These are phyloP conservation scores for Penicillium sp. DNA, from an alignment of 2,329 filamentous ascomycete genomes.

Conservation along the genomic window DNA sequence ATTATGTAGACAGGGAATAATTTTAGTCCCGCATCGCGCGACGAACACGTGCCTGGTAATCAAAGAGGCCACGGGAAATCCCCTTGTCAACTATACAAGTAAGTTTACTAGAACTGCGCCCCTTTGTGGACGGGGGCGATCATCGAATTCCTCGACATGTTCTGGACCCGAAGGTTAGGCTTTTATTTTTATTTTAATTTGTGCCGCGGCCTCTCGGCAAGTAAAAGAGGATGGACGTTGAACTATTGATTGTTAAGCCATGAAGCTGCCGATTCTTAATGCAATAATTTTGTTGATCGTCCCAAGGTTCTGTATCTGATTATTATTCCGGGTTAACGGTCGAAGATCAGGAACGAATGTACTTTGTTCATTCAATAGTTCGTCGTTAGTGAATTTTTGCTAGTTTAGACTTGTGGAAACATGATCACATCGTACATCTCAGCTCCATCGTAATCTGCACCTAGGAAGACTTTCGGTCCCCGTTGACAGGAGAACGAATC, in stretches of 20 bases:
- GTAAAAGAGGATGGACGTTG: conserved; percentile 7
- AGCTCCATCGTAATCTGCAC: conserved; percentile 9
- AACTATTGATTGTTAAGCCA: conserved; percentile 16
- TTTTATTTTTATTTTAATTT: background rate
- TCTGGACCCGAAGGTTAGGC: conserved; percentile 7
- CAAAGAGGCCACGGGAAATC: background rate
- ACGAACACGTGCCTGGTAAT: conserved; percentile 21
- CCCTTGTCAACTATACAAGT: background rate
- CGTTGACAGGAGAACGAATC: conserved; percentile 1
- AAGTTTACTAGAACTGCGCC: background rate
- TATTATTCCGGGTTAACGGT: background rate
- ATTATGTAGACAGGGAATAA: background rate
- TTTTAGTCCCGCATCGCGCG: conserved; percentile 20
- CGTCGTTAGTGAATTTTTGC: background rate
- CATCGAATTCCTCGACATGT: conserved; percentile 4
- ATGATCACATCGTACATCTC: conserved; percentile 12
- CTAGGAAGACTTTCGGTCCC: background rate
- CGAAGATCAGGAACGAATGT: background rate
- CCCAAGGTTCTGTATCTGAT: background rate
- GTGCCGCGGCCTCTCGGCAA: conserved; percentile 2
- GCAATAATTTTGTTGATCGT: background rate
- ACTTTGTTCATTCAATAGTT: background rate
- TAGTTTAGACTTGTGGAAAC: conserved; percentile 1
- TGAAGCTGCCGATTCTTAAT: background rate
- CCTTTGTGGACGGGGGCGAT: conserved; percentile 5